Conservation (phyloP, 1,284 basidiomycete genomes). For the Gymnopus androsaceus region DNA sequence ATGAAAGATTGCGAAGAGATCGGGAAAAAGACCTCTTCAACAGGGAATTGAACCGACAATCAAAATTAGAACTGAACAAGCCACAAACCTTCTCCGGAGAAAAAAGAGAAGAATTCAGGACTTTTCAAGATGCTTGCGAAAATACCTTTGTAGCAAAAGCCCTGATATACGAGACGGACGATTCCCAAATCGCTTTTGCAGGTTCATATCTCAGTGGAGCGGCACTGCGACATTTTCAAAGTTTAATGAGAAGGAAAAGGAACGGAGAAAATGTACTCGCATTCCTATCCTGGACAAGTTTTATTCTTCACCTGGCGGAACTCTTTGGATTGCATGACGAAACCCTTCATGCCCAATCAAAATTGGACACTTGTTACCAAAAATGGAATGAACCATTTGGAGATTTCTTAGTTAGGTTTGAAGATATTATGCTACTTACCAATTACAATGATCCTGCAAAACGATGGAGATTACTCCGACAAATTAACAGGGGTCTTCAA, state of each 20-base stretch:
- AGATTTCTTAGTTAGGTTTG: conserved; percentile 1
- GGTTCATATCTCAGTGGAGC: neutral
- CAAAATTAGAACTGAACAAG: neutral
- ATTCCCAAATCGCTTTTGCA: neutral
- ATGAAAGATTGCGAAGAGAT: neutral
- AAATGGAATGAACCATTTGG: neutral
- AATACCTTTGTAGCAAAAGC: neutral
- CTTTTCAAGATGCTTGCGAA: no score
- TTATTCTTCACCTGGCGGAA: neutral
- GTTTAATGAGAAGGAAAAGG: neutral
- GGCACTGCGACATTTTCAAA: neutral
- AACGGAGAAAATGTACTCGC: neutral
- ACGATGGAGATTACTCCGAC: neutral
- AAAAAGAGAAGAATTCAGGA: neutral
- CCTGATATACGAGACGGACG: neutral
- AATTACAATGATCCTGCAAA: neutral
- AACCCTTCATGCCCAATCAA: neutral
- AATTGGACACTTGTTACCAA: no score
- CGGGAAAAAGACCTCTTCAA: no score
- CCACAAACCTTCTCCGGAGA: neutral
- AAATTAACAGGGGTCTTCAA: neutral
- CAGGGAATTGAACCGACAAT: neutral
- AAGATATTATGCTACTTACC: neutral
- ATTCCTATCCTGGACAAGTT: neutral
- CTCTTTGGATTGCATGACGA: conserved; percentile 5